phyloP scores from a whole-genome alignment of 2,329 filamentous ascomycete genomes.

The Hypocreales sp. region DNA sequence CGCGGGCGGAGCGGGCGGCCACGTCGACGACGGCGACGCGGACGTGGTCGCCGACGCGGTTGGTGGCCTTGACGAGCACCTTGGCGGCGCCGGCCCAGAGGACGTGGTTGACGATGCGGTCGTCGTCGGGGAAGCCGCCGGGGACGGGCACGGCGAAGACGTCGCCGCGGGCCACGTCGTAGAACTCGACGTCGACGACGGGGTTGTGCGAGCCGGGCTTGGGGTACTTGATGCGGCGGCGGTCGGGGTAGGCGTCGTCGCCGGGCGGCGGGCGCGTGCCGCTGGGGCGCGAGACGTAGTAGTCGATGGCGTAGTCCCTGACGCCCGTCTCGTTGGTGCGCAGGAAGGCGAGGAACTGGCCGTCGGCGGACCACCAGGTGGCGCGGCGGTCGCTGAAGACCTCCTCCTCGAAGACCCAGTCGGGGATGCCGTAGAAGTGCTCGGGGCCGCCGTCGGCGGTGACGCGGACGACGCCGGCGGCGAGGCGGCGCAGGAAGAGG shows the following conservation, averaged over 20 bases:
- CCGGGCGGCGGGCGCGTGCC: constrained; percentile 49
- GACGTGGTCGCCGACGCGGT: constrained; percentile 83
- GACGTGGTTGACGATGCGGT: constrained; percentile 85
- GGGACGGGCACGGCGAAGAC: constrained; percentile 66
- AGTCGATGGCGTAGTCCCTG: constrained; percentile 83
- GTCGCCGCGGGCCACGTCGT: constrained; percentile 63
- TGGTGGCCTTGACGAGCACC: constrained; percentile 80
- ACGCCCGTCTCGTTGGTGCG: constrained; percentile 88
- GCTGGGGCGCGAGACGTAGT: constrained; percentile 78
- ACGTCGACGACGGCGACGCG: constrained; percentile 80
- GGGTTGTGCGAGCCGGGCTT: constrained; percentile 93
- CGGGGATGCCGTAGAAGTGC: constrained; percentile 88
- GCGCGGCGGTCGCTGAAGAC: constrained; percentile 59
- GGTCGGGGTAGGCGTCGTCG: constrained; percentile 80
- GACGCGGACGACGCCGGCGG: constrained; percentile 49
- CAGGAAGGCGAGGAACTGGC: constrained; percentile 78
- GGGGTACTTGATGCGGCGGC: constrained; percentile 88
- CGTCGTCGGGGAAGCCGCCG: constrained; percentile 62
- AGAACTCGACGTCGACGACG: constrained; percentile 75
- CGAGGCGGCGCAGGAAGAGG: constrained; percentile 59
- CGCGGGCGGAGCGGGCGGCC: constrained; percentile 52
- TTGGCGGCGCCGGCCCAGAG: constrained; percentile 69
- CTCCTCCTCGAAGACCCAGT: constrained; percentile 81
- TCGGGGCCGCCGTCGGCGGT: constrained; percentile 77
- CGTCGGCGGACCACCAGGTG: constrained; percentile 91